phyloP scores from a whole-genome alignment of 768 basidiomycete species.

The Russula ochroleuca region DNA sequence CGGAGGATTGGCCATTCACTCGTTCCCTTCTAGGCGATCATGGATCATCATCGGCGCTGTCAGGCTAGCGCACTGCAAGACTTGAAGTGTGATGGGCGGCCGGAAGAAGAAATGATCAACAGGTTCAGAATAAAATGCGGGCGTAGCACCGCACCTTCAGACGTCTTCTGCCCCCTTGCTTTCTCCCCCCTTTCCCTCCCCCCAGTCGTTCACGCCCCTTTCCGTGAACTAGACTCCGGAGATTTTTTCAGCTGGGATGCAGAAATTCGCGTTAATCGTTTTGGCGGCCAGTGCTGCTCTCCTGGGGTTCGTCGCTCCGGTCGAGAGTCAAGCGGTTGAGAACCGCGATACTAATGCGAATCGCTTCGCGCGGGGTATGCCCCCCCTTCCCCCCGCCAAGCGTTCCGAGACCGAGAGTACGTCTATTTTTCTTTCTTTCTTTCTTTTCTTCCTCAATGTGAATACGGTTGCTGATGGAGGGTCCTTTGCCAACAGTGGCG shows the following conservation, averaged over 20 bases:
- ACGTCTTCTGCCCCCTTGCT: neutral
- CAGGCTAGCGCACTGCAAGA: neutral
- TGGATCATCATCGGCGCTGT: neutral
- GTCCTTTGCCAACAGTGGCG: neutral
- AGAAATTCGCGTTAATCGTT: neutral
- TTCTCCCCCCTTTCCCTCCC: neutral
- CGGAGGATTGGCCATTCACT: neutral
- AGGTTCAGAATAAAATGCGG: neutral
- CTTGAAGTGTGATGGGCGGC: neutral
- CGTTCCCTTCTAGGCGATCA: neutral
- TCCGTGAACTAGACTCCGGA: neutral
- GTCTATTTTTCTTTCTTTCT: neutral
- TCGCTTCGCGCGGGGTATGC: slow-evolving; percentile 4
- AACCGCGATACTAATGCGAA: slow-evolving; percentile 5
- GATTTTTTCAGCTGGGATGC: neutral
- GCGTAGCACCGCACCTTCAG: no score
- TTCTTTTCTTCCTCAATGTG: no score
- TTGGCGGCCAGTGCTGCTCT: neutral
- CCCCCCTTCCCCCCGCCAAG: neutral
- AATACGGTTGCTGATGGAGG: neutral
- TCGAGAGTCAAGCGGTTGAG: neutral
- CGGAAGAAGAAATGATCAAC: neutral
- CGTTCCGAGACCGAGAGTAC: neutral
- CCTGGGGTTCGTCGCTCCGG: neutral
- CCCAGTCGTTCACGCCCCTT: neutral